Percentiles rank a stretch among this genome's conserved stretches.
Conservation (phyloP, 768 basidiomycete species). For the Pleurotus platypus region DNA sequence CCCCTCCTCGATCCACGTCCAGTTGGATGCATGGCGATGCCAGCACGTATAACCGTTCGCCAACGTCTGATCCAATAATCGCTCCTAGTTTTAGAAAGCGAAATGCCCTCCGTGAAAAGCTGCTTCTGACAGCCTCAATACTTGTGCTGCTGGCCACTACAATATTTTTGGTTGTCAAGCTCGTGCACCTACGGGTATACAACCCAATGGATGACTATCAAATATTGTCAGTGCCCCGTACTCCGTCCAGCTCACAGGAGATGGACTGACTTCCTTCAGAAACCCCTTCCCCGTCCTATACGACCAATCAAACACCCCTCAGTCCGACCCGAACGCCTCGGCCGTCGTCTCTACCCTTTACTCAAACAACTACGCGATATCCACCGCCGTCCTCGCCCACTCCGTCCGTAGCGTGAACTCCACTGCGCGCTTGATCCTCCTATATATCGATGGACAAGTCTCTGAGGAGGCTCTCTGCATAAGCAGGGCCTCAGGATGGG, state of each 20-base stretch:
- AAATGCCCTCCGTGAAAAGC: too few relatives aligned
- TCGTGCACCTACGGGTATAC: slow-evolving; percentile 7
- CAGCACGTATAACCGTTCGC: too few relatives aligned
- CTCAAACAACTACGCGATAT: slow-evolving; percentile 24
- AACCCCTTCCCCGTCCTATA: slow-evolving; percentile 14
- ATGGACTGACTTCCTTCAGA: not conserved
- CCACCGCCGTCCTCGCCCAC: slow-evolving; percentile 24
- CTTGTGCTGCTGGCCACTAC: too few relatives aligned
- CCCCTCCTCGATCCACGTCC: too few relatives aligned
- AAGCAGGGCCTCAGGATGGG: slow-evolving; percentile 34
- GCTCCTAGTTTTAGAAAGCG: too few relatives aligned
- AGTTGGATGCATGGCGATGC: too few relatives aligned
- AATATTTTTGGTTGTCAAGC: too few relatives aligned
- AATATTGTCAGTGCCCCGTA: slow-evolving; percentile 15
- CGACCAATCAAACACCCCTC: not conserved
- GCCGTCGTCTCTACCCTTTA: slow-evolving; percentile 25
- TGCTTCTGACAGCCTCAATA: too few relatives aligned
- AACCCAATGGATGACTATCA: slow-evolving; percentile 21
- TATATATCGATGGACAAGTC: slow-evolving; percentile 27
- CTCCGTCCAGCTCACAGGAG: too few relatives aligned
- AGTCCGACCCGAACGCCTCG: slow-evolving; percentile 9
- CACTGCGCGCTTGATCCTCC: slow-evolving; percentile 21
- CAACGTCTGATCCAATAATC: too few relatives aligned
- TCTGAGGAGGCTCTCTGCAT: slow-evolving; percentile 37
- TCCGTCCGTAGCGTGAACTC: slow-evolving; percentile 20